phyloP scores from a whole-genome alignment of 495 filamentous ascomycete genomes.

The Penicillium verhagenii region DNA sequence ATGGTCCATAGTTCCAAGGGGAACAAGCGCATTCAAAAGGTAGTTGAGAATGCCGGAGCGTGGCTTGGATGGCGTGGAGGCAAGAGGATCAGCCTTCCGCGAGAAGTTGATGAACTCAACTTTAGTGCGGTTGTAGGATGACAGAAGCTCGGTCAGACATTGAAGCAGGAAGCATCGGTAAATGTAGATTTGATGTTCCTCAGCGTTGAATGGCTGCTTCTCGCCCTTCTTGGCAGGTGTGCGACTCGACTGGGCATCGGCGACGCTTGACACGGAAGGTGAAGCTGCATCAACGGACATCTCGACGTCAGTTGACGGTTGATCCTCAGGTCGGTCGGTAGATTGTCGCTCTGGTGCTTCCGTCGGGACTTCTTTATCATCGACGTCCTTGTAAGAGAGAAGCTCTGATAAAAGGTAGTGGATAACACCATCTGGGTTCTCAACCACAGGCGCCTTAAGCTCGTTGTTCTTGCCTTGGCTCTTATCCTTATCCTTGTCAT shows the following conservation, averaged over 20 bases:
- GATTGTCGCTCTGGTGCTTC: conserved; percentile 48
- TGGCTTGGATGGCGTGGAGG: conserved; percentile 88
- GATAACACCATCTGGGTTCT: conserved; percentile 93
- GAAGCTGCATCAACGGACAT: conserved; percentile 43
- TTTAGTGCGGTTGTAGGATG: conserved; percentile 90
- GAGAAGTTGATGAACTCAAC: conserved; percentile 99
- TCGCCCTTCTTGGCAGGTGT: conserved; percentile 55
- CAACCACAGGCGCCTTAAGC: conserved; percentile 78
- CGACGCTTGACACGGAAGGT: conserved; percentile 36
- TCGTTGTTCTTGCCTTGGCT: conserved; percentile 65
- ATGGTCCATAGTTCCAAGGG: conserved; percentile 70
- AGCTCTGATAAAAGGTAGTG: conserved; percentile 95
- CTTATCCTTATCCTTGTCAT: conserved; percentile 59
- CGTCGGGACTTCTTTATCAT: conserved; percentile 65
- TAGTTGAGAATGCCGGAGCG: conserved; percentile 92
- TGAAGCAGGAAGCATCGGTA: conserved; percentile 95
- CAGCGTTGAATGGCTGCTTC: conserved; percentile 83
- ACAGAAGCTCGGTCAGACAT: conserved; percentile 89
- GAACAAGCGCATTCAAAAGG: conserved; percentile 81
- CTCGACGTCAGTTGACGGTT: conserved; percentile 51
- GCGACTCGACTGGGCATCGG: conserved; percentile 29
- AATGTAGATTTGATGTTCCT: conserved; percentile 92
- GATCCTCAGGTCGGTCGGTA: conserved; percentile 35
- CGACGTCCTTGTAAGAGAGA: conserved; percentile 86
- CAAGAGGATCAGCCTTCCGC: conserved; percentile 76